phyloP scores from a whole-genome alignment of 148 eudicot genomes.

The Chenopodium quinoa region DNA sequence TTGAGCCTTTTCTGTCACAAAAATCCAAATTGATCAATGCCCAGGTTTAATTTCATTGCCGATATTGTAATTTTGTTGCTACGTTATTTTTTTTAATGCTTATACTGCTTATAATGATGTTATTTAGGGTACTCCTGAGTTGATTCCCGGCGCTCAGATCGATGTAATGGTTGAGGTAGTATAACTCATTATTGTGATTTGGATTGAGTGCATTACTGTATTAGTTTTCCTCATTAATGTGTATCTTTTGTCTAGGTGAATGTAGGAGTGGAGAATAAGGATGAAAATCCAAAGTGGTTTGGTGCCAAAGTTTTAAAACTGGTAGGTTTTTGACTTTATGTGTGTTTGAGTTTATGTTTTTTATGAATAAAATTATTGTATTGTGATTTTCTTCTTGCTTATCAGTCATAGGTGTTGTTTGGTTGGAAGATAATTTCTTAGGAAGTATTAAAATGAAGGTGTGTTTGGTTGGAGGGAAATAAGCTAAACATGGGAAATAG shows the following conservation, averaged over 20 bases:
- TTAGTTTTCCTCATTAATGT: not conserved
- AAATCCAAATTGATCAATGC: slow-evolving; percentile 34
- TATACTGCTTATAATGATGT: not conserved
- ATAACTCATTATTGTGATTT: slow-evolving; percentile 1
- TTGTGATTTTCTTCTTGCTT: not conserved
- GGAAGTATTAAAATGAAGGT: too few species aligned
- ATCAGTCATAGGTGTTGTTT: not conserved
- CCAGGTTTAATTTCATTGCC: slow-evolving; percentile 40
- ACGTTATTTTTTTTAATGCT: not conserved
- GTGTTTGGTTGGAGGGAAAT: too few species aligned
- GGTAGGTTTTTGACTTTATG: slow-evolving; percentile 46
- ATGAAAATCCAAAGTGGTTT: slow-evolving; percentile 45
- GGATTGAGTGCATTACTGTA: not conserved
- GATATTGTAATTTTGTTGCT: not conserved
- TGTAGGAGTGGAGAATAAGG: slow-evolving; percentile 23
- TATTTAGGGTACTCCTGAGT: slow-evolving; percentile 54
- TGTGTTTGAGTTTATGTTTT: not conserved
- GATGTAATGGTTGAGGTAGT: slow-evolving; percentile 79
- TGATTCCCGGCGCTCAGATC: slow-evolving; percentile 64
- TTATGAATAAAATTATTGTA: not conserved
- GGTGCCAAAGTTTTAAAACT: slow-evolving; percentile 56
- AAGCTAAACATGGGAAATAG: too few species aligned
- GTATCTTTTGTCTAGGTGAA: slow-evolving; percentile 36
- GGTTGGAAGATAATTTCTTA: too few species aligned
- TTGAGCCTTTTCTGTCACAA: slow-evolving; percentile 71